Evolutionary conservation across 345 rosid genomes (phyloP), one percentile per base, ranked within the genome.

Genomic region (Eucalyptus marginata): DNA sequence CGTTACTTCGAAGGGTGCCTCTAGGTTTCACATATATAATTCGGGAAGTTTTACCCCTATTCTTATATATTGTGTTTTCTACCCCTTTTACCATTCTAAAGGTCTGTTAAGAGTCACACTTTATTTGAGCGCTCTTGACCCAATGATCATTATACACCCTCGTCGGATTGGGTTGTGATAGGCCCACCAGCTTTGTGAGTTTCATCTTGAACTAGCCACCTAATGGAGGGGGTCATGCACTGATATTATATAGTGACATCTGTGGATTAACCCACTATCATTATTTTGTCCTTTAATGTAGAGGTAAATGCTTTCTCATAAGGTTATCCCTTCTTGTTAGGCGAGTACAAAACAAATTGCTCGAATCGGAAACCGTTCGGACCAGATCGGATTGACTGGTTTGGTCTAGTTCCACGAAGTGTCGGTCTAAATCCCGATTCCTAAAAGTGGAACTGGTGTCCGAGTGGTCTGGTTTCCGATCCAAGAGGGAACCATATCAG

Each of bases 341-440:
- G 58, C 0, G 2, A 52, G 58, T 52, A 52, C 58, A 52, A 52
- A 52, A 52, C 10, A 52, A 0, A 52, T 2, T 52, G 10, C 58
- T 0, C 10, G 0, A 52, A 52, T 52, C 1, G 10, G 25, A 52
- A 52, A 52, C 25, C 1, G 0, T 52, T 52, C 5, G 2, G 0
- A 52, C 25, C 1, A 52, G 0, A 52, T 52, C 25, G 0, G 0
- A 52, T 52, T 52, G 25, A 10, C 10, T 52, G 0, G 58, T 52
- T 52, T 20, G 58, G 25, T 52, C 25, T 7, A 52, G 58, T 52
- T 52, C 58, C 58, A 52, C 25, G 1, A 52, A 52, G 10, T 52
- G 58, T 52, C 0, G 1, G 2, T 52, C 25, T 52, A 52, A 52
- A 52, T 52, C 25, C 2, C 0, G 0, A 52, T 52, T 20, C 58